These are phyloP conservation scores for Nakazawaea ambrosiae DNA, from an alignment of 805 yeast genomes.

Conservation along the genomic window DNA sequence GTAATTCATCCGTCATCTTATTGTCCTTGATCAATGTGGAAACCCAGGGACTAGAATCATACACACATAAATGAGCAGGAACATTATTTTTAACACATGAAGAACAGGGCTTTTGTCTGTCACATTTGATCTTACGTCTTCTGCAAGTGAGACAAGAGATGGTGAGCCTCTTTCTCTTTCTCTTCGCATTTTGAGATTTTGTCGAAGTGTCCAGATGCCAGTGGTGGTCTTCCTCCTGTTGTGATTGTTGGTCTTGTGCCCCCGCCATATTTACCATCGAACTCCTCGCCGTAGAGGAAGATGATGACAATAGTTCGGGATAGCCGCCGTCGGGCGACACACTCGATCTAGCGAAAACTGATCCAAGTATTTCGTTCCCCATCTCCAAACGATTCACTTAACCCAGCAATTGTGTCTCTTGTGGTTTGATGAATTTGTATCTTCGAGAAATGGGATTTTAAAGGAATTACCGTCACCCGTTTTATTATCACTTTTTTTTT, in stretches of 20 bases:
- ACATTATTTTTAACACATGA: slow-evolving; percentile 19
- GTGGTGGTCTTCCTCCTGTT: neutral
- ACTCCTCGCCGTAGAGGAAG: neutral
- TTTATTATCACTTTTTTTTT: too few species aligned
- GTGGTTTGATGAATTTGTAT: too few species aligned
- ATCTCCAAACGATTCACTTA: too few species aligned
- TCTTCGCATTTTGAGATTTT: neutral
- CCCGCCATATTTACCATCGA: neutral
- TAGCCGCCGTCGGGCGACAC: too few species aligned
- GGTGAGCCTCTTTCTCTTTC: slow-evolving; percentile 17
- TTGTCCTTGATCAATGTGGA: slow-evolving; percentile 11
- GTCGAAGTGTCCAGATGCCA: neutral
- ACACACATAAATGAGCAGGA: slow-evolving; percentile 9
- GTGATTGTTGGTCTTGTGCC: neutral
- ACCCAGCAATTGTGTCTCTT: too few species aligned
- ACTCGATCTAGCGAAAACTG: too few species aligned
- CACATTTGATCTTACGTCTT: slow-evolving; percentile 25
- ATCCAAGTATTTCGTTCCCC: too few species aligned
- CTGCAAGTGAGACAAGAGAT: slow-evolving; percentile 24
- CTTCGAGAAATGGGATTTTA: too few species aligned
- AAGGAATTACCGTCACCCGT: too few species aligned
- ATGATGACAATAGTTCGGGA: too few species aligned
- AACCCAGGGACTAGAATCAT: slow-evolving; percentile 11
- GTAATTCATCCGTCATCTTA: slow-evolving; percentile 8
- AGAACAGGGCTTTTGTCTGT: slow-evolving; percentile 23